These are phyloP conservation scores for Arctium lappa DNA, from an alignment of 129 eudicot species.

Conservation along the genomic window DNA sequence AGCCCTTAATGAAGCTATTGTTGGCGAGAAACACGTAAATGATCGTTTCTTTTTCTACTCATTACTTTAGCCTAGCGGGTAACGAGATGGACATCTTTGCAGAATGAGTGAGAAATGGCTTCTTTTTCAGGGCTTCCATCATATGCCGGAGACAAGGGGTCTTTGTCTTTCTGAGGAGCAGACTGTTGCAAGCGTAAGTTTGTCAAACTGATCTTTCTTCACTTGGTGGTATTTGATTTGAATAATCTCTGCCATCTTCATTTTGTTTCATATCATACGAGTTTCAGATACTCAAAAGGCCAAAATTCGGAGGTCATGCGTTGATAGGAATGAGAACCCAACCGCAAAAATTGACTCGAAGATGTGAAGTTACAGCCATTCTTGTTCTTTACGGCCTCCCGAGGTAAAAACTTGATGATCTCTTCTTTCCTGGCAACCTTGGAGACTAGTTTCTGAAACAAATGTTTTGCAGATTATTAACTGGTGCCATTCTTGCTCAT, in stretches of 20 bases:
- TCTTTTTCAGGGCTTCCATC: conserved; percentile 82
- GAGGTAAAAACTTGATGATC: conserved; percentile 47
- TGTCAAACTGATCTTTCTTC: conserved; percentile 7
- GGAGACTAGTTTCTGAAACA: conserved; percentile 18
- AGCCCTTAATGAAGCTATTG: conserved; percentile 96
- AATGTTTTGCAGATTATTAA: conserved; percentile 68
- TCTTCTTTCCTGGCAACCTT: conserved; percentile 1
- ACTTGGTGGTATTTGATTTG: not conserved
- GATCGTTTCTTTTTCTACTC: conserved; percentile 1
- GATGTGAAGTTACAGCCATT: conserved; percentile 98
- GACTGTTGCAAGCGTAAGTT: conserved; percentile 84
- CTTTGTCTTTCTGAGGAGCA: conserved; percentile 98
- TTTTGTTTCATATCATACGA: not conserved
- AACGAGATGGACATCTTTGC: not conserved
- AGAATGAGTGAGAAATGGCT: not conserved
- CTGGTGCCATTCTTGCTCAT: conserved; percentile 98
- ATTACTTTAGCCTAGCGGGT: not conserved
- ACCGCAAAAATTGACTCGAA: conserved; percentile 76
- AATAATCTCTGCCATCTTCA: not conserved
- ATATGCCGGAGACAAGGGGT: conserved; percentile 99
- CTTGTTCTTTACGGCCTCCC: conserved; percentile 97
- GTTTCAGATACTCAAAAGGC: conserved; percentile 74
- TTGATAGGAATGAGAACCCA: conserved; percentile 93
- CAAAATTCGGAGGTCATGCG: conserved; percentile 73
- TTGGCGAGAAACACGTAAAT: conserved; percentile 93